These are phyloP conservation scores for Suillus bovinus DNA, from an alignment of 768 basidiomycete genomes.

Conservation along the genomic window DNA sequence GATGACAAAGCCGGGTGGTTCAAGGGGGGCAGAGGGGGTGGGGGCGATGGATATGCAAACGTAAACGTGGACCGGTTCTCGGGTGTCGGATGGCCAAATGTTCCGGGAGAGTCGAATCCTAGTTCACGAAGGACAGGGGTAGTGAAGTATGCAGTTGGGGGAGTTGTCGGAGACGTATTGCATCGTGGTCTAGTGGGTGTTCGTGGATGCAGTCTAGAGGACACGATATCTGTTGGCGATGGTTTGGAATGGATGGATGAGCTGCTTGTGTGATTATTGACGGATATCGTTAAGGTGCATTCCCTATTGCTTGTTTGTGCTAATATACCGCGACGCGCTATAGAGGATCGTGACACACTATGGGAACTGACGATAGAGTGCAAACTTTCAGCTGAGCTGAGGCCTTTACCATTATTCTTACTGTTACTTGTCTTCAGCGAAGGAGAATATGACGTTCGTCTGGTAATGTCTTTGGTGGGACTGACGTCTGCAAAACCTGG, in stretches of 20 bases:
- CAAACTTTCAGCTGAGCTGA: slow-evolving; percentile 17
- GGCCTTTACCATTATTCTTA: slow-evolving; percentile 10
- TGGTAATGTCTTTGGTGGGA: slow-evolving; percentile 15
- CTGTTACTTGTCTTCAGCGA: slow-evolving; percentile 19
- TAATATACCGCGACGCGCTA: slow-evolving; percentile 9
- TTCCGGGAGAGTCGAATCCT: slow-evolving; percentile 38
- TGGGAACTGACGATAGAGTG: slow-evolving; percentile 21
- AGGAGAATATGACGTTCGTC: slow-evolving; percentile 18
- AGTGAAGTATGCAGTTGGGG: slow-evolving; percentile 18
- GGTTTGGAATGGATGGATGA: slow-evolving; percentile 26
- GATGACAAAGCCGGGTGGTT: slow-evolving; percentile 37
- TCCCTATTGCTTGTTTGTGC: background rate
- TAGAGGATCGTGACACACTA: slow-evolving; percentile 20
- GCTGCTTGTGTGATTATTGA: background rate
- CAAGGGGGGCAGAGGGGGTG: slow-evolving; percentile 58
- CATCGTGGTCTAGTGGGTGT: slow-evolving; percentile 28
- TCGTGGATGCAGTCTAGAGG: slow-evolving; percentile 26
- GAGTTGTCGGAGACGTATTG: slow-evolving; percentile 18
- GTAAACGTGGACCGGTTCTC: slow-evolving; percentile 21
- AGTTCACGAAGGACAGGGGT: slow-evolving; percentile 28
- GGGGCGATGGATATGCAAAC: slow-evolving; percentile 34
- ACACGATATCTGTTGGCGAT: slow-evolving; percentile 31
- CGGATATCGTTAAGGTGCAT: background rate
- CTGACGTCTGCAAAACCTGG: slow-evolving; percentile 16
- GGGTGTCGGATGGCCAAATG: slow-evolving; percentile 42